These are phyloP conservation scores for Diaporthe vexans DNA, from an alignment of 2,329 filamentous ascomycete species.

Conservation along the genomic window DNA sequence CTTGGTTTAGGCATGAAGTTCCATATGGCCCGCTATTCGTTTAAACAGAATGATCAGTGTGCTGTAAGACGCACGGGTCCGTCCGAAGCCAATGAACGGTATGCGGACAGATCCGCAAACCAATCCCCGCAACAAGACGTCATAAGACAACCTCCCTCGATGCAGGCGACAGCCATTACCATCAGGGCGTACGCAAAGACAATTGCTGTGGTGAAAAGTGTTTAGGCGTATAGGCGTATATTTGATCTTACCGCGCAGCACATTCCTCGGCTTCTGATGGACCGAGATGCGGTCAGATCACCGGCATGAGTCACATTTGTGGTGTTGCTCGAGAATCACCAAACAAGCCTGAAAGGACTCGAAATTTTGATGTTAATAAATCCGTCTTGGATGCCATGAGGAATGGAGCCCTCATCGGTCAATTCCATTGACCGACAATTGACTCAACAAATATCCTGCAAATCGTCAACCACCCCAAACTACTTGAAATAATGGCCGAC, in stretches of 20 bases:
- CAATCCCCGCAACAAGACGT: background rate
- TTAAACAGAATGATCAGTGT: background rate
- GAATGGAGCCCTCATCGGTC: background rate
- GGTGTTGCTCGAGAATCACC: background rate
- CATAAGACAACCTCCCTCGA: background rate
- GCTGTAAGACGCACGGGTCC: background rate
- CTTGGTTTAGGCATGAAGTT: accelerated
- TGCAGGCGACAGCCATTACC: background rate
- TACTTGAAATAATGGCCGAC: background rate
- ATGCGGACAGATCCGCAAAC: background rate
- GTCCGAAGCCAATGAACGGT: background rate
- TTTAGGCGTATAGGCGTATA: background rate
- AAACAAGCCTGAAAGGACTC: background rate
- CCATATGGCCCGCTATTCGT: background rate
- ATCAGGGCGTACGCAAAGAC: too few relatives aligned
- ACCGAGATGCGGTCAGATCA: constrained; percentile 1
- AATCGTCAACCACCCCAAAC: background rate
- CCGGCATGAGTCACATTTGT: constrained; percentile 12
- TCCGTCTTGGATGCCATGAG: too few relatives aligned
- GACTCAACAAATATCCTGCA: background rate
- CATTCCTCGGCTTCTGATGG: background rate
- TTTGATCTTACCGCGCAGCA: background rate
- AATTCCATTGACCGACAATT: background rate
- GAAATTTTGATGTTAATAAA: background rate
- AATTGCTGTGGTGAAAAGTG: too few relatives aligned